phyloP scores from a whole-genome alignment of 495 filamentous ascomycete species.

The Aspergillus bertholletiae region DNA sequence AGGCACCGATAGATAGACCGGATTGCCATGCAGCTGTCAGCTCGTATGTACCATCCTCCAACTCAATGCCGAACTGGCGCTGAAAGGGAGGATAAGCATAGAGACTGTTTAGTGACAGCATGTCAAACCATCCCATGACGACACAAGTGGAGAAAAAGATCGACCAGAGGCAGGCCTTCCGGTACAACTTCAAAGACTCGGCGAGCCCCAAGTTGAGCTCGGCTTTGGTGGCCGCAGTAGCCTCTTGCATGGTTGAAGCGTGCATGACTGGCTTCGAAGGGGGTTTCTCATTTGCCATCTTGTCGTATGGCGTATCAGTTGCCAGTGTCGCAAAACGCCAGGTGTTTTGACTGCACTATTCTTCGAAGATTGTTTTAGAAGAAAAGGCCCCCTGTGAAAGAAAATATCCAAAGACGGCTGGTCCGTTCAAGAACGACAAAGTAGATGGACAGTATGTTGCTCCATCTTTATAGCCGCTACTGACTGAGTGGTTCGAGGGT shows the following conservation, averaged over 20 bases:
- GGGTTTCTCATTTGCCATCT: not conserved
- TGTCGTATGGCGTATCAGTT: no score
- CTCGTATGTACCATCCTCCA: slow-evolving; percentile 29
- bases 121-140: slow-evolving; percentile 48
- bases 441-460: no score
- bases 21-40: slow-evolving; percentile 57
- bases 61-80: slow-evolving; percentile 26
- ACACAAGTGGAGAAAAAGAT: slow-evolving; percentile 38
- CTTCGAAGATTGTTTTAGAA: no score
- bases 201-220: slow-evolving; percentile 23
- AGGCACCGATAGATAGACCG: slow-evolving; percentile 56
- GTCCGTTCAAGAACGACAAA: no score
- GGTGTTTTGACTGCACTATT: no score
- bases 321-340: no score
- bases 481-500: no score
- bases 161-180: slow-evolving; percentile 43
- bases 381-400: no score
- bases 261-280: no score
- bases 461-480: no score
- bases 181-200: slow-evolving; percentile 34
- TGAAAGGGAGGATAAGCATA: slow-evolving; percentile 34
- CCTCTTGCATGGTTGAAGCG: slow-evolving; percentile 10
- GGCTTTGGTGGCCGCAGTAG: slow-evolving; percentile 18
- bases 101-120: slow-evolving; percentile 34
- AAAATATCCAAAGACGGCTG: no score